Evolutionary conservation across 2,329 filamentous ascomycete species (phyloP), one percentile per base, ranked within the genome.

Genomic region (Trichoderma atroviride): DNA sequence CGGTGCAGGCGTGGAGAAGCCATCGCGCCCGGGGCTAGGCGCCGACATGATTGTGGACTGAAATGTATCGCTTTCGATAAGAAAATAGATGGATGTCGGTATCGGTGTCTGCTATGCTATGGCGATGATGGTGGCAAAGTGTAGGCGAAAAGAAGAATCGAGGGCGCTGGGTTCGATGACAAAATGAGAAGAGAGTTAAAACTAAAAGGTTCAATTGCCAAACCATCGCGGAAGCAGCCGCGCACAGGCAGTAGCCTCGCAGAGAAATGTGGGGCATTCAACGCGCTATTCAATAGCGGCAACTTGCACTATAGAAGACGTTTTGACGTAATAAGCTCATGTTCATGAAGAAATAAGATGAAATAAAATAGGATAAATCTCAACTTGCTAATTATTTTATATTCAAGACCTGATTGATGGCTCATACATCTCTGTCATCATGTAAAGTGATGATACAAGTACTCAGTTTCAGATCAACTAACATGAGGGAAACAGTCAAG

Each of bases 21-120:
- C 73, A 31, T 74, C 72, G 33, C 73, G 71, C 59, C 72, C 74
- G 11, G 71, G 53, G 10, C 70, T 71, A 40, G 76, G 72, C 35
- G 73, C 73, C 31, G 79, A 73, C 79, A 81, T 81, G 71, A 29
- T 61, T 11, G 37, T 27, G 29, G 40, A 37, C 1, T 52, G 22
- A 16, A 10, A 22, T 37, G 16, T 43, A 4, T 7, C 4, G 37
- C 50, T 52, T 56, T 43, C 40, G 40, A 19, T 19, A 29, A 43
- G 16, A 13, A 14, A 4, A n/a, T n/a, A 5, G 3, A 14, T 35
- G 11, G 33, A 35, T 13, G 11, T 33, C 47, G n/a, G 4, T 50
- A 4, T 24, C 47, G 9, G 13, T 22, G n/a, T 13, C 9, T 50
- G 22, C 1, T 50, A 24, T 50, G 29, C 29, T 27, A 27, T 27